These are phyloP conservation scores for Wallacemonas sp. DNA, from an alignment of 208 protist species.

Conservation along the genomic window DNA sequence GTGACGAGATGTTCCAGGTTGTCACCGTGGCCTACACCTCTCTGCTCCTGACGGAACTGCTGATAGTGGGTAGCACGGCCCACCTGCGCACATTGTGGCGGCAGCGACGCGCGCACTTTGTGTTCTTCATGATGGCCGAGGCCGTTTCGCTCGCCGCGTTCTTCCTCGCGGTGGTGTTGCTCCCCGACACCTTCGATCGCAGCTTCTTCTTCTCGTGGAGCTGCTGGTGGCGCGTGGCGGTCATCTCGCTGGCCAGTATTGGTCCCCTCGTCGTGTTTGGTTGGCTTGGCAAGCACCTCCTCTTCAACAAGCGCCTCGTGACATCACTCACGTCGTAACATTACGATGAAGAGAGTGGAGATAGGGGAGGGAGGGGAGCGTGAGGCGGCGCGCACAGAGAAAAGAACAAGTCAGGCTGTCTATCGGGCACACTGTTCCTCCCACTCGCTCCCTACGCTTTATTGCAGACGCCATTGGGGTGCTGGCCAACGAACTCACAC, in stretches of 20 bases:
- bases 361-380: too few species aligned
- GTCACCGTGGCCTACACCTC: constrained; percentile 98
- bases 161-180: constrained; percentile 87
- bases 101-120: constrained; percentile 67
- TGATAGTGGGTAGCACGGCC: constrained; percentile 94
- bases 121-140: constrained; percentile 87
- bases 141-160: constrained; percentile 90
- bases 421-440: too few species aligned
- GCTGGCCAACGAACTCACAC: too few species aligned
- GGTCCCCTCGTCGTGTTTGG: constrained; percentile 52
- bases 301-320: constrained; percentile 40
- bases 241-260: constrained; percentile 79
- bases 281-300: constrained; percentile 41
- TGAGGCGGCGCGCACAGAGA: too few species aligned
- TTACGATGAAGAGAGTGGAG: neutral
- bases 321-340: constrained; percentile 16
- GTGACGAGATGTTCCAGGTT: constrained; percentile 94
- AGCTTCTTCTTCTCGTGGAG: constrained; percentile 92
- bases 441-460: too few species aligned
- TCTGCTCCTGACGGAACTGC: constrained; percentile 96
- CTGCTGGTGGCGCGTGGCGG: constrained; percentile 86
- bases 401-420: too few species aligned
- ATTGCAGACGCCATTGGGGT: too few species aligned
- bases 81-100: constrained; percentile 87
- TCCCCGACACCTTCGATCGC: constrained; percentile 92